Base-by-base conservation (phyloP, 1,284 basidiomycete genomes). In the Thelephora terrestris region DNA sequence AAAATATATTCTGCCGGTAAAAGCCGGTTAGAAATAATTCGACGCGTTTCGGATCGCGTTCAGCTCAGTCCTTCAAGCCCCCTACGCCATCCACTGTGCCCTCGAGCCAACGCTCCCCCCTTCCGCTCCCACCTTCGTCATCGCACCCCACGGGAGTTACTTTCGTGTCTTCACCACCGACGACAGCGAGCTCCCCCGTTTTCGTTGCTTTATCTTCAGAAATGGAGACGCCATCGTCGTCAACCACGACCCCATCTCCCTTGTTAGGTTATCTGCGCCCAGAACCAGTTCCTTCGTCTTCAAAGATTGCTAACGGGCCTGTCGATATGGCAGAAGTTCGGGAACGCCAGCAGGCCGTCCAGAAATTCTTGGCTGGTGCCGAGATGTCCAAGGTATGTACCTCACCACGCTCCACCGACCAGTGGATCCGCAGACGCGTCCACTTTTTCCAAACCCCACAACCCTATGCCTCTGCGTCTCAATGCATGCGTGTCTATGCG, bases 161-260 rank as follows among this genome's bases (percentile, higher is more conserved):
- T 76, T 76, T 6, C 81, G 84, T 55, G 72, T 84, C 43, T 75
- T 85, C 51, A 73, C 76, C 36, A 81, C 81, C 17, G 79, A 82
- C 53, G 83, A 83, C 36, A 79, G 78, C 35, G 76, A 78, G 55
- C 71, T 48, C 42, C 40, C 40, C 36, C 27, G 10, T 36, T 24
- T 36, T 38, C 49, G 36, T 27, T 3, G 20, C 47, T 47, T 37
- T 37, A n/a, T 32, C 38, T 40, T 14, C 52, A 48, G 49, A 48
- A 57, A 86, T 86, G 83, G 78, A 82, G 58, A 81, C 84, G 34
- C 81, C 84, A 44, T 76, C 82, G 50, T 86, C 84, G 53, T 83
- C 83, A 52, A 74, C 79, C 58, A 87, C 84, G 58, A 85, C 85
- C 50, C 78, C 80, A 57, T 87, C 84, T 46, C 84, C 85, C 21